Conservation (phyloP, 257 asterid species). For the Rauvolfia tetraphylla region DNA sequence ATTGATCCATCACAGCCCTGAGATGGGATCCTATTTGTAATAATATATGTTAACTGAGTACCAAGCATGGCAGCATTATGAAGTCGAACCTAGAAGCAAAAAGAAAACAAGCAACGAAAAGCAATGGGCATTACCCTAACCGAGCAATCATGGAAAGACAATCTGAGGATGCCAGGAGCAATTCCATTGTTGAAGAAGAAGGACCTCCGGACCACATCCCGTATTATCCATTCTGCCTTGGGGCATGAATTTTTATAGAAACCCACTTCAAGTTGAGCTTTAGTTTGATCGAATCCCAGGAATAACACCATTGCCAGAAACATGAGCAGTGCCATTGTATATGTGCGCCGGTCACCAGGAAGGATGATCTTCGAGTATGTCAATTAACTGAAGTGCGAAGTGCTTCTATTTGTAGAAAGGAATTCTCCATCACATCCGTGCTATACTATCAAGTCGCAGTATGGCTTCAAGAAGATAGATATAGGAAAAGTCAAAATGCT, state of each 20-base stretch:
- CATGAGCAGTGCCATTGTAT: neutral
- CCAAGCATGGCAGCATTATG: too few species aligned
- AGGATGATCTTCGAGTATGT: too few species aligned
- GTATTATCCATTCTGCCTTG: neutral
- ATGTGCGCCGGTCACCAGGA: too few species aligned
- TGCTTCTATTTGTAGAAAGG: neutral
- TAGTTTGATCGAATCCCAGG: neutral
- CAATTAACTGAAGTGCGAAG: too few species aligned
- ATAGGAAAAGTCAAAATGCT: too few species aligned
- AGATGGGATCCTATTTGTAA: neutral
- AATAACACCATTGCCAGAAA: neutral
- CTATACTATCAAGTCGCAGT: too few species aligned
- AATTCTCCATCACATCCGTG: neutral
- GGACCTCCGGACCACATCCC: neutral
- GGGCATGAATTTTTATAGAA: constrained; percentile 7
- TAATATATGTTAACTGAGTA: neutral
- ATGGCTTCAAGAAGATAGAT: too few species aligned
- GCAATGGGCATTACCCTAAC: neutral
- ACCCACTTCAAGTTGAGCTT: constrained; percentile 5
- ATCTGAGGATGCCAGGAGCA: neutral
- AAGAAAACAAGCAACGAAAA: neutral
- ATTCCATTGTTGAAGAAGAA: neutral
- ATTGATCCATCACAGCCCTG: constrained; percentile 95
- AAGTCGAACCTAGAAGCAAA: neutral
- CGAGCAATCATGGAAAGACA: constrained; percentile 15